Conservation (phyloP, 139 green algal genomes). For the Chlamydomonas sphaeroides region DNA sequence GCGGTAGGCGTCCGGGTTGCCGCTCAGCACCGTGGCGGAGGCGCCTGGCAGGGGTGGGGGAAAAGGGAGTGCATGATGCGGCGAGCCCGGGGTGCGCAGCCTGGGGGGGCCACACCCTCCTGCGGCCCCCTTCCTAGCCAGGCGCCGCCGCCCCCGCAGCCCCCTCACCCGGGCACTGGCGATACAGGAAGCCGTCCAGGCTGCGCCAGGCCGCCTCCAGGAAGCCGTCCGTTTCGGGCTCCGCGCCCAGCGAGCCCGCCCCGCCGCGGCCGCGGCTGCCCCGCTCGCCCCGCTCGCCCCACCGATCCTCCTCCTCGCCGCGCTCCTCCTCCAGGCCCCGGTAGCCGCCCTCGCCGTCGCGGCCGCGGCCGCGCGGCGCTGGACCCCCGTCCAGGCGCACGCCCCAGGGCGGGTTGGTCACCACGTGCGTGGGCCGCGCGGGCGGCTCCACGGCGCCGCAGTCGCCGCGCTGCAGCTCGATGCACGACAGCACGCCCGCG, state of each 20-base stretch:
- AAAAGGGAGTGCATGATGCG: not conserved
- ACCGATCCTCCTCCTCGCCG: not conserved
- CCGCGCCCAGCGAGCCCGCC: too few species aligned
- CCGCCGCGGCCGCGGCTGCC: not conserved
- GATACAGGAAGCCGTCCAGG: constrained; percentile 72
- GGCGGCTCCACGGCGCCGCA: constrained; percentile 58
- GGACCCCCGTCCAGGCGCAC: constrained; percentile 64
- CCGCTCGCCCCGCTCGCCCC: not conserved
- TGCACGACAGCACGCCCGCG: constrained; percentile 51
- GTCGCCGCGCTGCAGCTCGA: constrained; percentile 58
- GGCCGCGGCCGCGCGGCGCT: not conserved
- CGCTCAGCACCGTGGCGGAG: constrained; percentile 69
- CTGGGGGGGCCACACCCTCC: too few species aligned
- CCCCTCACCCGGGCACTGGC: constrained; percentile 48
- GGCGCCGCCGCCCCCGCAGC: too few species aligned
- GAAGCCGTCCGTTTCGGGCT: not conserved
- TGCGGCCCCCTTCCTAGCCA: too few species aligned
- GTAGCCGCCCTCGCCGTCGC: not conserved
- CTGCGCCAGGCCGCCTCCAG: constrained; percentile 63
- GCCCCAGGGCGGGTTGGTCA: constrained; percentile 94
- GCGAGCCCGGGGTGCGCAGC: too few species aligned
- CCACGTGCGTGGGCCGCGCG: constrained; percentile 67
- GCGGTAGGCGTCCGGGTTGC: constrained; percentile 65
- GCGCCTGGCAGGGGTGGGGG: constrained; percentile 21
- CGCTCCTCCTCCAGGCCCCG: not conserved